Evolutionary conservation across 2,329 filamentous ascomycete genomes (phyloP), one percentile per base, ranked within the genome.

Genomic region (Bipolaris sorokiniana): DNA sequence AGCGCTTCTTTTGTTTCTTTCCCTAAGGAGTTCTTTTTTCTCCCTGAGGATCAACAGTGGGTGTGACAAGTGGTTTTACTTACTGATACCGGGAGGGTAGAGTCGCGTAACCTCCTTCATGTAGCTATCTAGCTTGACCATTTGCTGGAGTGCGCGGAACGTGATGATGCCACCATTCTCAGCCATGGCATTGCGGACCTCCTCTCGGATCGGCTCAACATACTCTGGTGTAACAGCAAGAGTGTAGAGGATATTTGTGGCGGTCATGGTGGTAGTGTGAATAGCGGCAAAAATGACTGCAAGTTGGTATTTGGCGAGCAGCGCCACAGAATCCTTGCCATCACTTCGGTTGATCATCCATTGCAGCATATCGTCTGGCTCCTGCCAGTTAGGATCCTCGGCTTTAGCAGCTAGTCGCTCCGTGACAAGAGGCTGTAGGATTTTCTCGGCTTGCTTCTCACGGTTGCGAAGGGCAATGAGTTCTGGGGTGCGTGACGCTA

Each of bases 121-220:
- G 63, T 70, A 76, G 48, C 66, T 71, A 54, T 77, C 75, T 5
- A 77, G 60, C 52, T 75, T 76, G 28, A 64, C 63, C 70, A 76
- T 72, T 20, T 73, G 61, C 47, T 75, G 71, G 13, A 77, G 51
- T 3, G 74, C 70, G 5, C 62, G 61, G 4, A 61, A 61, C 2
- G 69, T 74, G 22, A 76, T 67, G 3, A 64, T 56, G 9, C 72
- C 73, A 36, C 54, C 64, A 28, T 73, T 67, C 1, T 83, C 38
- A 64, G 71, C 7, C 58, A 68, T 16, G 78, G 78, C 60, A 54
- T 79, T 37, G 63, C 76, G 54, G 50, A 77, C 18, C 78, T 84
- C 61, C 13, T 82, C 47, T 63, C 76, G 18, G 40, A 81, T 31
- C 38, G 78, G 80, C 42, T 77, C 69, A 63, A 79, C 75, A 50